These are phyloP conservation scores for Cutaneotrichosporon arboriforme DNA, from an alignment of 1,284 basidiomycete genomes.

Conservation along the genomic window DNA sequence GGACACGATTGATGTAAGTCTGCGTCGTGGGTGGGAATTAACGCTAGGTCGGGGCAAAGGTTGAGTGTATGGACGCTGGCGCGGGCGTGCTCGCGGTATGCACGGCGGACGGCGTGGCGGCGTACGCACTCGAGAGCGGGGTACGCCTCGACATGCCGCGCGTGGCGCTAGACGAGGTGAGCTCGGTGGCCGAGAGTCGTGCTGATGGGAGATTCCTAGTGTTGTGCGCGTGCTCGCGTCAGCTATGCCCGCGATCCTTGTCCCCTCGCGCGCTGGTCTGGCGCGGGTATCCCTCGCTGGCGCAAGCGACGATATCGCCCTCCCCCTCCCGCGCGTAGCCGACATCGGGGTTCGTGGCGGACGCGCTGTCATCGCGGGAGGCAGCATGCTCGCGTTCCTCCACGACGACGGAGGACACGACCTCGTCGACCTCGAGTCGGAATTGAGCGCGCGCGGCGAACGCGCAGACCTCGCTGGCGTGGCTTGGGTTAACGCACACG, in stretches of 20 bases:
- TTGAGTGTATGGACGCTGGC: neutral
- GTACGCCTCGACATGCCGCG: neutral
- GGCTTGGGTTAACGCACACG: constrained; percentile 18
- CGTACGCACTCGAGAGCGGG: neutral
- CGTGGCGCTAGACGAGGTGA: neutral
- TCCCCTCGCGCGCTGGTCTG: neutral
- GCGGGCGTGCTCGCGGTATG: neutral
- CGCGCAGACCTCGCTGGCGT: constrained; percentile 14
- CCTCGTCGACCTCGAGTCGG: neutral
- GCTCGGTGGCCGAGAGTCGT: neutral
- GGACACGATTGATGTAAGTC: neutral
- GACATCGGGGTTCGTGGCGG: constrained; percentile 3
- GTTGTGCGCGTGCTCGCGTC: neutral
- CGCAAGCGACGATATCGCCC: neutral
- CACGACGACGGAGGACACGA: neutral
- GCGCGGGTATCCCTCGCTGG: neutral
- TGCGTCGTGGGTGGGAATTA: too few relatives aligned
- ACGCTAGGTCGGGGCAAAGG: neutral
- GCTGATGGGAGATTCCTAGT: neutral
- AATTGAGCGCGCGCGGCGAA: too few relatives aligned
- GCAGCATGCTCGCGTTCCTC: constrained; percentile 6
- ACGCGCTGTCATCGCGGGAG: constrained; percentile 7
- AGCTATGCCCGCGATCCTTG: neutral
- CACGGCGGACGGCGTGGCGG: constrained; percentile 1
- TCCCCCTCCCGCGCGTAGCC: constrained; percentile 9